Evolutionary conservation across 805 yeast species (phyloP).

Genomic region (Ogataea parapolymorpha): DNA sequence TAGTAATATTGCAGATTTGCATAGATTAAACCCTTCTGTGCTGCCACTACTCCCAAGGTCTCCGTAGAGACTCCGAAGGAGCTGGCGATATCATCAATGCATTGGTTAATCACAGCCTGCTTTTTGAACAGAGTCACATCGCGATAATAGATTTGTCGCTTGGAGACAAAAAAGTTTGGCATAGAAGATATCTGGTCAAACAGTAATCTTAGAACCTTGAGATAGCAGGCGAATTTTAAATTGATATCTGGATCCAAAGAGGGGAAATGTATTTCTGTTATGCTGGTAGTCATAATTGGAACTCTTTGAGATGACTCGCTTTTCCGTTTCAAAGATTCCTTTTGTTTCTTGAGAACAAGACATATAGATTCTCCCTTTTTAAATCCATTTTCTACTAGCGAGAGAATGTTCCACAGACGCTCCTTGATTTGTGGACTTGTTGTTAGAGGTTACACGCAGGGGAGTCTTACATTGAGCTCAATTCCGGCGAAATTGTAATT

Average conservation of each 20-base stretch:
- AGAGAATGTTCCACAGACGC: conserved; percentile 13
- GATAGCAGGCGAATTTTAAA: conserved; percentile 21
- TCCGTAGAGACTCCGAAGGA: conserved; percentile 38
- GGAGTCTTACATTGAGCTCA: conserved; percentile 12
- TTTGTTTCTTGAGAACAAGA: conserved; percentile 15
- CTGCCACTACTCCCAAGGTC: conserved; percentile 44
- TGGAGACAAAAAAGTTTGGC: conserved; percentile 33
- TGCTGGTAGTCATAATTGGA: conserved; percentile 3
- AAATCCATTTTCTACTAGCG: conserved; percentile 28
- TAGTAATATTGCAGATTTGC: conserved; percentile 34
- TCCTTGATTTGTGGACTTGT: conserved; percentile 12
- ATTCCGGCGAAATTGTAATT: conserved; percentile 15
- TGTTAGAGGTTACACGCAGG: not conserved
- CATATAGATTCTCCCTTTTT: conserved; percentile 24
- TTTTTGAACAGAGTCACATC: conserved; percentile 49
- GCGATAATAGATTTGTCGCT: conserved; percentile 56
- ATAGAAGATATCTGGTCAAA: conserved; percentile 9
- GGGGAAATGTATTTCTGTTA: conserved; percentile 21
- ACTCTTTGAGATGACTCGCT: conserved; percentile 1
- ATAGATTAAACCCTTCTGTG: conserved; percentile 55
- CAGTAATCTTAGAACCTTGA: conserved; percentile 22
- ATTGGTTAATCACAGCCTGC: conserved; percentile 41
- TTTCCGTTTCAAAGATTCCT: conserved; percentile 7
- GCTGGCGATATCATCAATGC: conserved; percentile 37
- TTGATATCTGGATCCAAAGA: conserved; percentile 15